phyloP scores from a whole-genome alignment of 2,329 filamentous ascomycete genomes.

The Talaromyces amestolkiae region DNA sequence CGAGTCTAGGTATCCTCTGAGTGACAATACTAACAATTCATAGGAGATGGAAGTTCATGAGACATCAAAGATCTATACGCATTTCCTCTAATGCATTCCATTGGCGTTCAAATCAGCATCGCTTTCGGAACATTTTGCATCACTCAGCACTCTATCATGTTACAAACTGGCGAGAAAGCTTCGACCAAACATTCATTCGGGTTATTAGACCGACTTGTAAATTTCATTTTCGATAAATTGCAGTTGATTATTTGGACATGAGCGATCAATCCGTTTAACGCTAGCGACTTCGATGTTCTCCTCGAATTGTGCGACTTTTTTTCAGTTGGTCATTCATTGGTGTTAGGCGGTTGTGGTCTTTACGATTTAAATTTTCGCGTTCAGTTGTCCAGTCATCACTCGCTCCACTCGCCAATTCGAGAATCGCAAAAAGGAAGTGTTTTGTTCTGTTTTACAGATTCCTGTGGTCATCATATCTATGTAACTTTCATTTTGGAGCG shows the following conservation, averaged over 20 bases:
- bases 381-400: slow-evolving; percentile 5
- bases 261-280: slow-evolving; percentile 15
- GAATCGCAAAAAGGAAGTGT: slow-evolving; percentile 10
- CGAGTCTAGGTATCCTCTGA: not conserved
- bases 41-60: slow-evolving; percentile 99
- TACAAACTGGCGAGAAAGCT: slow-evolving; percentile 13
- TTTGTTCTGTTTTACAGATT: not conserved
- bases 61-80: slow-evolving; percentile 97
- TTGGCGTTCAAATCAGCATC: slow-evolving; percentile 27
- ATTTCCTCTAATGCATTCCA: slow-evolving; percentile 74
- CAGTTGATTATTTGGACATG: slow-evolving; percentile 16
- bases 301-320: slow-evolving; percentile 5
- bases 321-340: slow-evolving; percentile 12
- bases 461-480: slow-evolving; percentile 11
- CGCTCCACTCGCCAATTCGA: not conserved
- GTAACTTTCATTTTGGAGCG: slow-evolving; percentile 17
- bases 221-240: slow-evolving; percentile 17
- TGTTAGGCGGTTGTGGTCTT: slow-evolving; percentile 14
- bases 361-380: slow-evolving; percentile 21
- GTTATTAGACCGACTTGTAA: slow-evolving; percentile 18
- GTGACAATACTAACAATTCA: slow-evolving; percentile 25
- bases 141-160: slow-evolving; percentile 2
- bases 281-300: slow-evolving; percentile 8
- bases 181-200: slow-evolving; percentile 15
- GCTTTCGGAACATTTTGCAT: slow-evolving; percentile 14